Base-by-base conservation (phyloP, 2,329 filamentous ascomycete species). In the Arthrobotrys musiformis region DNA sequence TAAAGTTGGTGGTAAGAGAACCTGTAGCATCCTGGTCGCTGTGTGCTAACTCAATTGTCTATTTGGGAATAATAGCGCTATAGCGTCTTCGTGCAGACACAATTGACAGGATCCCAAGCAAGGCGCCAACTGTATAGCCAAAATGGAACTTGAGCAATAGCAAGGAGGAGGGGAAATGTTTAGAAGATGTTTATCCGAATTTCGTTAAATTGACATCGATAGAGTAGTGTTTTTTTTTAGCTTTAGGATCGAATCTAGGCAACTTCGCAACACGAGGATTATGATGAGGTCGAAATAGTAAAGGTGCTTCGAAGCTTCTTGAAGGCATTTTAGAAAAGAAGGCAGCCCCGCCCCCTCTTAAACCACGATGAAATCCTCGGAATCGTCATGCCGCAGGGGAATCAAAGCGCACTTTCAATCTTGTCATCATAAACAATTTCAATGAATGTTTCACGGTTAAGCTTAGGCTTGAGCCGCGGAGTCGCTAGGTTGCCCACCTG, bases 401-500 rank as follows among this genome's bases (percentile, higher is more conserved):
- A 54, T 22, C 17, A 44, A 46, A 44, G 37, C 42, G 30, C 37
- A 28, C 24, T 33, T 40, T 8, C 5, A 52, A 9, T n/a, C 37
- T 13, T 60, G 28, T 35, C 28, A 28, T 61, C 69, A 52, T 61
- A n/a, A 46, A 42, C 19, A 68, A 56, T 19, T 50, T 46, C 37
- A 13, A 50, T 35, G 54, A 37, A 46, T 60, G 58, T 69, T 70
- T 63, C 50, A 69, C 33, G 63, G 37, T 70, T 58, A 63, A 64
- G 64, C 11, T 63, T 76, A 68, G 52, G 70, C 33, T 67, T 52
- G 40, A 70, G 58, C 72, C 64, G 58, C 64, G 30, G 54, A 58
- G 42, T 37, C 58, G 56, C 64, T 76, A 76, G 72, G 72, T 70
- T 70, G 72, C 58, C 72, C 54, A 76, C 42, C 15, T 40, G n/a